Evolutionary conservation across 805 yeast species (phyloP), one percentile per base, ranked within the genome.

Genomic region (Ogataea nitratoaversa): DNA sequence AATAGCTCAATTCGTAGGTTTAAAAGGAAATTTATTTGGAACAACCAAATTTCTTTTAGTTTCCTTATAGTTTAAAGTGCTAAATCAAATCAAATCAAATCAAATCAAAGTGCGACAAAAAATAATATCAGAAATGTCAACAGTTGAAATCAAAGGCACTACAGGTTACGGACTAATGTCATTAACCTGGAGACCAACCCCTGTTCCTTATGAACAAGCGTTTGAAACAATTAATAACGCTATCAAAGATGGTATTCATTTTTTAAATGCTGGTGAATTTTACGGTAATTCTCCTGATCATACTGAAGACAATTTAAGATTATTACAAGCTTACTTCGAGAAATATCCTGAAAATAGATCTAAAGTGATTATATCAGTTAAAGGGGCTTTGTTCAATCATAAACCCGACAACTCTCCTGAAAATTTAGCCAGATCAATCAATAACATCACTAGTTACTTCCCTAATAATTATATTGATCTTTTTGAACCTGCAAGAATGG

Each of bases 141-240:
- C 25, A 9, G 37, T 46, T 32, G 35, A 30, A 16, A 41, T 52
- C 20, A 36, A 42, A 5, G 57, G 57, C 17, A 50, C 50, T 25
- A 65, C 66, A 40, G 95, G 95, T 32, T 78, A 74, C 49, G 96
- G 96, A 33, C 71, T 87, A 47, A 86, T 89, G 96, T 76, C 83
- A 41, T 69, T 85, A 58, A 84, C 95, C 1, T 78, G 85, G 86
- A 70, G 72, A 30, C 74, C 81, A 0, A 57, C 52, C 0, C 87
- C 86, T 25, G 60, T 73, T 25, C 72, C 82, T 7, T 59, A 70
- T 37, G 78, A 72, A 16, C 66, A 69, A 38, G 79, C 84, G 2
- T 67, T 78, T 43, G 74, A 64, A 9, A 63, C 76, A 2, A 66
- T 88, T 57, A 70, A 76, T 41, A 63, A 67, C 27, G 81, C 83